These are phyloP conservation scores for Gnomoniopsis sp. DNA, from an alignment of 2,329 filamentous ascomycete genomes.

Conservation along the genomic window DNA sequence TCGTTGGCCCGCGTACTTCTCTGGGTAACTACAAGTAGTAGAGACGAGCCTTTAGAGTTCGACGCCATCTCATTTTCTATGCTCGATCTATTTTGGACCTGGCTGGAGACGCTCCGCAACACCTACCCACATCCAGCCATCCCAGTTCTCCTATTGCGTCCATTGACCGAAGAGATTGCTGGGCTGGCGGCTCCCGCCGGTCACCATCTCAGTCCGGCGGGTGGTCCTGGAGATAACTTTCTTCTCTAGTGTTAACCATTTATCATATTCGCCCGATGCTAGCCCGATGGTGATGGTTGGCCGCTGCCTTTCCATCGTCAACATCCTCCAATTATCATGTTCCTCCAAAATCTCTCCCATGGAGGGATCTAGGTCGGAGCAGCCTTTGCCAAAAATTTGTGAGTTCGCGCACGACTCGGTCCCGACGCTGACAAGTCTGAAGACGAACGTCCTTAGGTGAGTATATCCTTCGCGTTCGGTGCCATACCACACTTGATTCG, in stretches of 20 bases:
- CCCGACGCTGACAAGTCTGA: neutral
- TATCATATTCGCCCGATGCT: neutral
- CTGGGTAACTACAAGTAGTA: neutral
- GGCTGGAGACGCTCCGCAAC: neutral
- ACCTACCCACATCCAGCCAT: neutral
- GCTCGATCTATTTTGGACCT: slow-evolving; percentile 30
- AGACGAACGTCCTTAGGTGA: neutral
- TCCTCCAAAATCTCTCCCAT: neutral
- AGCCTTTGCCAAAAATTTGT: neutral
- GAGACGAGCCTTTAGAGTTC: slow-evolving; percentile 42
- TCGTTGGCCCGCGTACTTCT: too few relatives aligned
- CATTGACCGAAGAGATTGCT: neutral
- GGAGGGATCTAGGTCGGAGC: neutral
- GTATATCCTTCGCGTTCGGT: neutral
- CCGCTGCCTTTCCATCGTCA: neutral
- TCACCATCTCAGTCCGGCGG: slow-evolving; percentile 65
- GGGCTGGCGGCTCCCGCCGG: slow-evolving; percentile 21
- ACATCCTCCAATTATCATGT: neutral
- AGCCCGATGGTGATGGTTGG: neutral
- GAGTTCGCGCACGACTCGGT: neutral
- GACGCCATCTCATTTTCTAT: slow-evolving; percentile 81
- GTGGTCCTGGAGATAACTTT: neutral
- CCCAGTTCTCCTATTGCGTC: neutral
- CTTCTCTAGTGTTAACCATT: neutral
- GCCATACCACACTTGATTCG: neutral